Evolutionary conservation across 2,329 filamentous ascomycete genomes (phyloP).

Genomic region (Capronia americana): DNA sequence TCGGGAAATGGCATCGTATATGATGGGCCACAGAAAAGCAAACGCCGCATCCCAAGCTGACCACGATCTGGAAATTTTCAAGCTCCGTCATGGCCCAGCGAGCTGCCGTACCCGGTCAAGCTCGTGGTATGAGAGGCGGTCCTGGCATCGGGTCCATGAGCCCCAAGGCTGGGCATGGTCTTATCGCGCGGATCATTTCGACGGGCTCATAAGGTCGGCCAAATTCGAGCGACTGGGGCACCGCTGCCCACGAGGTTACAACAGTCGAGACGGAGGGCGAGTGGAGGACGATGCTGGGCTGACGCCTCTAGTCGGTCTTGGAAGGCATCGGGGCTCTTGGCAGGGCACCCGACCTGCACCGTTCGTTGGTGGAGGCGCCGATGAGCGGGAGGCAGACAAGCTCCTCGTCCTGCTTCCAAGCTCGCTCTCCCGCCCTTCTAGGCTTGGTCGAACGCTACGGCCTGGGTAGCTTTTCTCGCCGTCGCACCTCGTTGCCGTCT

Average conservation of each 20-base stretch:
- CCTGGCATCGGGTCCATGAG: neutral
- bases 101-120: constrained; percentile 1
- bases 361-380: neutral
- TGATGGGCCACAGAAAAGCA: neutral
- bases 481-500: neutral
- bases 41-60: neutral
- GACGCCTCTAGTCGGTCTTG: constrained; percentile 13
- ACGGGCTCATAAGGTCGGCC: neutral
- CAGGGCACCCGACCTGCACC: neutral
- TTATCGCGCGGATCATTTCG: constrained; percentile 7
- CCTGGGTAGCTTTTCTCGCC: neutral
- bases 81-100: neutral
- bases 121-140: neutral
- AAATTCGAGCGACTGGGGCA: neutral
- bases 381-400: constrained; percentile 2
- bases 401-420: neutral
- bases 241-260: constrained; percentile 13
- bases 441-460: constrained; percentile 5
- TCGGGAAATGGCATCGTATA: constrained; percentile 5
- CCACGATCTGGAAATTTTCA: neutral
- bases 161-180: constrained; percentile 1
- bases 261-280: neutral
- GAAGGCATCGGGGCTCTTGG: neutral
- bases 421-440: constrained; percentile 2
- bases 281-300: constrained; percentile 17